A percentile compares a stretch with the other conserved stretches of the same genome.
These are phyloP conservation scores for Boletus rubescentipes DNA, from an alignment of 768 basidiomycete species.

Conservation along the genomic window DNA sequence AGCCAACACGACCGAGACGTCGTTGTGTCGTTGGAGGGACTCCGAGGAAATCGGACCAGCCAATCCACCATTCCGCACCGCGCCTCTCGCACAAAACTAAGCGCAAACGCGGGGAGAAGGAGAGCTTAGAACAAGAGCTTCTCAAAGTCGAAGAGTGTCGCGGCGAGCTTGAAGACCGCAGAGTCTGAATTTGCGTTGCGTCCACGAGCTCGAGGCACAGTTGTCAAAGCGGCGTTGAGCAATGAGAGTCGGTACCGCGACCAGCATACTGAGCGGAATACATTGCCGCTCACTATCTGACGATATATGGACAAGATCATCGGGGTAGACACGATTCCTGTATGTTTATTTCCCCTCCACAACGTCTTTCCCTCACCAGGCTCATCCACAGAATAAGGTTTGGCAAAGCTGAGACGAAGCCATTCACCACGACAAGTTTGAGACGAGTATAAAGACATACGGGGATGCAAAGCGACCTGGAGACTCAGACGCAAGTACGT, in stretches of 20 bases:
- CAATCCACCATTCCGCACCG: too few relatives aligned
- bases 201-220: constrained; percentile 75
- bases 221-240: constrained; percentile 66
- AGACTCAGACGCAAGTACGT: constrained; percentile 76
- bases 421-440: constrained; percentile 93
- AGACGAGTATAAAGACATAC: constrained; percentile 77
- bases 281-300: constrained; percentile 86
- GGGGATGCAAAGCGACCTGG: constrained; percentile 84
- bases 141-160: constrained; percentile 50
- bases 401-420: constrained; percentile 82
- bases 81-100: constrained; percentile 56
- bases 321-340: constrained; percentile 81
- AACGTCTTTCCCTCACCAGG: not conserved
- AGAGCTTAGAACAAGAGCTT: constrained; percentile 53
- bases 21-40: too few relatives aligned
- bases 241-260: constrained; percentile 85
- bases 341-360: constrained; percentile 28
- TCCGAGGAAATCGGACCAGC: too few relatives aligned
- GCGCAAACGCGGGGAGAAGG: constrained; percentile 52
- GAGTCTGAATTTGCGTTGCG: constrained; percentile 67
- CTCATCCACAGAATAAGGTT: constrained; percentile 55
- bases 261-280: constrained; percentile 91
- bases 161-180: constrained; percentile 56
- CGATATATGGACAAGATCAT: constrained; percentile 95
- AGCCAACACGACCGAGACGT: not conserved